Evolutionary conservation across 2,329 filamentous ascomycete genomes (phyloP), one percentile per base, ranked within the genome.

Genomic region (Trichoderma aggressivum): DNA sequence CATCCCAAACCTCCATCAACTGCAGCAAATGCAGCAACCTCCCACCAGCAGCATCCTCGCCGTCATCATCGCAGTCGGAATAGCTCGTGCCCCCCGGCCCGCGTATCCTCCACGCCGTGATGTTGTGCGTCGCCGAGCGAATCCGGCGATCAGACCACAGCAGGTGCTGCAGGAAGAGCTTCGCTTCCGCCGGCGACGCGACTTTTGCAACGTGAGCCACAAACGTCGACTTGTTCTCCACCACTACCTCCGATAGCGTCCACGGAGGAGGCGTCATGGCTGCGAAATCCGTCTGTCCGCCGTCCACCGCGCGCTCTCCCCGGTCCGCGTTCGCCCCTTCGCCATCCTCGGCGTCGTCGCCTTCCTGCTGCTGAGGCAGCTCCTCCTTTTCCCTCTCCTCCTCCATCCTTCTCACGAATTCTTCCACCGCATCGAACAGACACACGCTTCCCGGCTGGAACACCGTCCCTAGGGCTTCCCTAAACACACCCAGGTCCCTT

Each of bases 31-130:
- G 94, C 72, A 98, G 82, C 77, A 99, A 81, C 55, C 96, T 87
- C 0, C 92, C 90, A 0, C 96, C 96, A 0, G 96, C 96, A 7
- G 96, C 96, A 30, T 92, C 92, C 85, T 99, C 96, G 3, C 96
- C 96, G 79, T 99, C 96, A 77, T 99, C 96, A 77, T 99, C 93
- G 78, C 91, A 98, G 81, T 99, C 96, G 80, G 98, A 94, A 75
- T 91, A 94, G 32, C 28, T 70, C 67, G 85, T 74, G 81, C 83
- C 70, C 84, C 83, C 82, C 0, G 81, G 78, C 0, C 88, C 88
- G 34, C 87, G 88, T 69, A 98, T 94, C 12, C 96, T 89, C 93
- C 94, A 98, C 1, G 95, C 95, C 24, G 92, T 94, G 78, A 99
- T 98, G 80, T 98, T 98, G 80, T 99, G 96, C 72, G 95, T 94